phyloP scores from a whole-genome alignment of 78 protist genomes.

The Fonticula alba region DNA sequence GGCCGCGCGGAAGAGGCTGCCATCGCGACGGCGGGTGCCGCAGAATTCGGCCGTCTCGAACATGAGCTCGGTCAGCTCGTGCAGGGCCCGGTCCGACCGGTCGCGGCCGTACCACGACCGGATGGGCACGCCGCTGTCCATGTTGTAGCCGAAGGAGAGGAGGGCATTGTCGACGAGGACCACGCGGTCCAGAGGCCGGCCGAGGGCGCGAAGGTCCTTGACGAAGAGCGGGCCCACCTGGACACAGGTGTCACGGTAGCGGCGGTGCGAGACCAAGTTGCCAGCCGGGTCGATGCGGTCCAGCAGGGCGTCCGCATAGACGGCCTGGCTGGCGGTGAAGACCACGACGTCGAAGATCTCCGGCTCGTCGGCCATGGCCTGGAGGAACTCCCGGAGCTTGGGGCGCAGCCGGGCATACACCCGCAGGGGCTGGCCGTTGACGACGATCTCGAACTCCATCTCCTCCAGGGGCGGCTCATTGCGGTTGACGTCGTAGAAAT shows the following conservation, averaged over 20 bases:
- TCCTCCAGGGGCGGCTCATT: too few relatives aligned
- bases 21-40: too few relatives aligned
- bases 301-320: constrained; percentile 60
- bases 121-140: constrained; percentile 64
- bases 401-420: constrained; percentile 41
- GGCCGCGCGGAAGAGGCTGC: too few relatives aligned
- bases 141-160: constrained; percentile 66
- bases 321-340: constrained; percentile 72
- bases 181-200: constrained; percentile 40
- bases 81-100: too few relatives aligned
- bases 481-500: background rate
- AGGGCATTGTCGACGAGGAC: constrained; percentile 75
- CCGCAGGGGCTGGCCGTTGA: too few relatives aligned
- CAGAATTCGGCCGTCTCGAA: too few relatives aligned
- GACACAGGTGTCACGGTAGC: constrained; percentile 65
- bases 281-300: constrained; percentile 49
- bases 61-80: too few relatives aligned
- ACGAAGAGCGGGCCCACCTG: constrained; percentile 51
- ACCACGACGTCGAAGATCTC: constrained; percentile 50
- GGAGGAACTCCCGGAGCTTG: constrained; percentile 31
- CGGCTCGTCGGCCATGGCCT: constrained; percentile 15
- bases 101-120: constrained; percentile 40
- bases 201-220: constrained; percentile 64
- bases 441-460: too few relatives aligned
- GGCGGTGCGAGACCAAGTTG: constrained; percentile 22